Evolutionary conservation across 495 filamentous ascomycete species (phyloP), one percentile per base, ranked within the genome.

Genomic region (Viridothelium virens): DNA sequence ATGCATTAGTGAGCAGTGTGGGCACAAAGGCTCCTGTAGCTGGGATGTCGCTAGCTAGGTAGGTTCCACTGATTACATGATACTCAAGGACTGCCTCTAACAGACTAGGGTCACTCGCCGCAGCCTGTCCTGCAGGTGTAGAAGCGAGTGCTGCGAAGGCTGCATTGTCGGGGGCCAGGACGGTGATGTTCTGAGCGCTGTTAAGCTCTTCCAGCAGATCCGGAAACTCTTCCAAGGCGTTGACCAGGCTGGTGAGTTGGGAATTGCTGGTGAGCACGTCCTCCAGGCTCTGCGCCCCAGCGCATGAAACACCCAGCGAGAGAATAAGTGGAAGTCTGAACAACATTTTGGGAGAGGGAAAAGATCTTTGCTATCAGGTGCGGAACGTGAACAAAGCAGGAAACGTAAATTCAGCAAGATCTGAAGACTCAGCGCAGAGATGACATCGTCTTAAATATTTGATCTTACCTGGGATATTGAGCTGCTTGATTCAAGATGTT

Each of bases 91-190:
- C 70, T 31, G 84, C 83, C 33, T 73, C 9, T 18, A 77, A 61
- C 11, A 70, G 69, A 7, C 71, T 73, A 3, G 78, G 67, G 59
- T 84, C 74, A 3, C 72, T 69, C 34, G 70, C 48, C 3, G 73
- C 48, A 25, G 72, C 71, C 16, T 71, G 64, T 1, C 76, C 74
- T 5, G 65, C 70, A 1, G 71, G 56, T 6, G 70, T 71, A 64
- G 74, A 70, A 9, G 77, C 72, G 38, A 85, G 72, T 18, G 72
- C 71, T 2, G 53, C 48, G 25, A 90, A 74, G 1, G 88, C 87
- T 36, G 81, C 73, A 71, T 90, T 85, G 74, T 74, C 80, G 0
- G 88, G 87, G 0, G 87, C 87, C 6, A 90, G 75, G 61, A 89
- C 77, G 14, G 87, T 90, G 70, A 90, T 76, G 69, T 87, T 83